phyloP scores from a whole-genome alignment of 306 rosid genomes.

The Castanopsis chinensis region DNA sequence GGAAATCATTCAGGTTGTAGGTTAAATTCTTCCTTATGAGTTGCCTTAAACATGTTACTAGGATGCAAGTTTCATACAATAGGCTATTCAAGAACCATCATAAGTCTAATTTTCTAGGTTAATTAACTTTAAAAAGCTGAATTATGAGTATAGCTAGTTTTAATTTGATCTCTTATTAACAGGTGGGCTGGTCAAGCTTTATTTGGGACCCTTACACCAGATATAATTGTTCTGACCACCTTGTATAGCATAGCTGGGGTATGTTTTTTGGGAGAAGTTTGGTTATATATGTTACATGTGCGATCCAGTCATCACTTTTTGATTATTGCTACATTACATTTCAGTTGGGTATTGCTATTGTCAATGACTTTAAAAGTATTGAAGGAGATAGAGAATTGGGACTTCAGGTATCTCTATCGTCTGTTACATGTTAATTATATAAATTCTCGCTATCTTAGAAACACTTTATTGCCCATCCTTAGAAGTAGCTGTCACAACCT shows the following conservation, averaged over 20 bases:
- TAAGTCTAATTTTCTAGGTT: constrained; percentile 1
- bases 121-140: not conserved
- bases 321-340: constrained; percentile 21
- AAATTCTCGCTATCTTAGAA: constrained; percentile 4
- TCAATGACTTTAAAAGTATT: constrained; percentile 94
- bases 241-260: constrained; percentile 98
- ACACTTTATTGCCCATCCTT: constrained; percentile 14
- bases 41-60: not conserved
- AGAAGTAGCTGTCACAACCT: constrained; percentile 21
- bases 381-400: constrained; percentile 99
- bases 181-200: constrained; percentile 99
- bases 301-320: constrained; percentile 1
- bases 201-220: constrained; percentile 95
- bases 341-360: constrained; percentile 96
- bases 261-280: constrained; percentile 36
- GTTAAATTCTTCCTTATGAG: not conserved
- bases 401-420: constrained; percentile 66
- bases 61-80: not conserved
- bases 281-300: constrained; percentile 12
- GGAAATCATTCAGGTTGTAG: not conserved
- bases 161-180: constrained; percentile 25
- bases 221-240: constrained; percentile 76
- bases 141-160: not conserved
- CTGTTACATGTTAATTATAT: constrained; percentile 1
- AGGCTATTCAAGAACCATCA: not conserved